Base-by-base conservation (phyloP, 495 filamentous ascomycete genomes). In the Penicillium waksmanii region DNA sequence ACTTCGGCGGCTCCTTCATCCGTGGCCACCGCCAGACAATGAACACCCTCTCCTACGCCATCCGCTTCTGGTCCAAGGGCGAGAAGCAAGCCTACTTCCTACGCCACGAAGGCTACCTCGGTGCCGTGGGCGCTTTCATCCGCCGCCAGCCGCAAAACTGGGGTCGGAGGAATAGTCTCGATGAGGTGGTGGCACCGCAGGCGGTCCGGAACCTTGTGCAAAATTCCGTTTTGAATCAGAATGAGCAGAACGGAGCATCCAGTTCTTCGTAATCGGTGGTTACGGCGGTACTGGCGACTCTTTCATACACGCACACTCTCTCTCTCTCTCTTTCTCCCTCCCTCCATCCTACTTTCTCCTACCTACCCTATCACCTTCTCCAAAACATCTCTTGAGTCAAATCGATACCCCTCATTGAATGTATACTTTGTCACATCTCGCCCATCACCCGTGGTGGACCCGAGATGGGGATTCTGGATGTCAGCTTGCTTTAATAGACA, bases 1-100 rank as follows among this genome's bases (percentile, higher is more conserved):
- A 98, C 74, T 98, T 98, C 67, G 95, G 95, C 12, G 95, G 95
- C 8, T 93, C 89, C 9, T 98, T 98, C 73, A 98, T 98, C 69
- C 89, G 96, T 13, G 94, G 95, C 44, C 95, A 98, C 72, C 85
- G 87, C 11, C 96, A 98, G 72, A 98, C 95, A 15, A 98, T 98
- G 89, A 94, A 96, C 70, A 97, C 95, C 0, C 81, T 98, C 1
- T 89, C 88, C 38, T 98, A 95, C 68, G 95, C 94, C 67, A 98
- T 98, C 76, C 89, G 89, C 55, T 98, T 97, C 76, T 98, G 95
- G 95, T 93, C 89, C 65, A 90, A 94, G 66, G 95, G 96, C 57
- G 80, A 87, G 68, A 96, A 96, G 74, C 89, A 96, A 73, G 94
- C 95, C 9, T 98, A 96, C 74, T 98, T 98, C 69, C 71, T 98